These are phyloP conservation scores for Mortierella sp. DNA, from an alignment of 371 early-diverging fungal species.

Conservation along the genomic window DNA sequence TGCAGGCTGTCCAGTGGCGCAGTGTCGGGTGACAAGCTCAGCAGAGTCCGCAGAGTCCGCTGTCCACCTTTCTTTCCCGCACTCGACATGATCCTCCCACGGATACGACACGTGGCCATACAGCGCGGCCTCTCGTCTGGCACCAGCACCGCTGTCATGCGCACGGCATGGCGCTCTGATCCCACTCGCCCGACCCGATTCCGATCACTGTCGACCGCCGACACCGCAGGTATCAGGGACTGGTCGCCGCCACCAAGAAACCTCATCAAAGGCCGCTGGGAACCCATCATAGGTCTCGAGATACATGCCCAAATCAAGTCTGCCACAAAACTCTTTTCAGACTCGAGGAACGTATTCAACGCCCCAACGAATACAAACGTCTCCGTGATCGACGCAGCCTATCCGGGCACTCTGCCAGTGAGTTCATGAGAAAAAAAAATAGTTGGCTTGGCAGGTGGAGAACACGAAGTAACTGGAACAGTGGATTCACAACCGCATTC, in stretches of 20 bases:
- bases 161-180: too few relatives aligned
- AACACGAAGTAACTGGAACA: neutral
- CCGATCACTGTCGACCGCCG: constrained; percentile 2
- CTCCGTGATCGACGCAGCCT: constrained; percentile 81
- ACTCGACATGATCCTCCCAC: constrained; percentile 14
- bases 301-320: constrained; percentile 89
- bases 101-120: constrained; percentile 8
- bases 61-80: neutral
- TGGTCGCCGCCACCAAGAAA: constrained; percentile 10
- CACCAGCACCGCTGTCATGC: neutral
- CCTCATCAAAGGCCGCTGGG: constrained; percentile 62
- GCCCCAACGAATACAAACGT: constrained; percentile 79
- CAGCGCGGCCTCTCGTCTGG: neutral
- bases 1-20: neutral
- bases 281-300: constrained; percentile 90
- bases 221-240: neutral
- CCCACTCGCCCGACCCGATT: neutral
- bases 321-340: constrained; percentile 86
- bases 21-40: neutral
- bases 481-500: neutral
- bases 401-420: constrained; percentile 85
- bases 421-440: neutral
- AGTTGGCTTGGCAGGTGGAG: neutral
- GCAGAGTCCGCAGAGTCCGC: neutral
- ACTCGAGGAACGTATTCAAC: constrained; percentile 64